Evolutionary conservation across 306 rosid species (phyloP), one percentile per base, ranked within the genome.

Genomic region (Casuarina cunninghamiana): DNA sequence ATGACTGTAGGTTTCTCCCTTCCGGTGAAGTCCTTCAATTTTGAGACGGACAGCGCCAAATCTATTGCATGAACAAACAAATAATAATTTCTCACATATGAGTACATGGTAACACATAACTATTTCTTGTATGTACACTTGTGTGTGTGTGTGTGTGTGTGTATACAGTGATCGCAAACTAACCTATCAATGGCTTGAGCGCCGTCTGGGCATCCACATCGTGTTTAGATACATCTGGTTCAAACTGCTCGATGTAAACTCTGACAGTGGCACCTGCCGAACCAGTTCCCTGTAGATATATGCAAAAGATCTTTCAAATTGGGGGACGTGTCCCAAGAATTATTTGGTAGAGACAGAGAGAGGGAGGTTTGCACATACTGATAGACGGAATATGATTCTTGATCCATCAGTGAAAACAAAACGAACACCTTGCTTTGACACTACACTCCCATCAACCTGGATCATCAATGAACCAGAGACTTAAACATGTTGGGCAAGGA

Each of bases 261-360:
- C 98, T 82, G 69, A 93, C 82, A 19, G 99, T 96, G 62, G 99
- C 99, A 51, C 99, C 99, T 2, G 99, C 97, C 61, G 98, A 96
- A 79, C 99, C 99, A 1, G 99, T 96, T 66, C 97, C 99, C 99
- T 96, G 88, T 77, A 75, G 72, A 66, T 43, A 69, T 13, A 42
- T 8, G 19, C 8, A 67, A n/a, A 66, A 41, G 13, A 16, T 39
- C 1, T 2, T 42, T 67, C 35, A 15, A 66, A 48, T 66, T 42
- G 17, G 21, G 16, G n/a, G 71, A 67, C 42, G 50, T 17, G 7
- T n/a, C 51, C 35, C 15, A 35, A 41, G 9, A 19, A 17, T n/a
- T 41, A 41, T 42, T 58, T 19, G 73, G 19, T 44, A 69, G 26
- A 73, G 6, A 37, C 13, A 74, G 51, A 74, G 57, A 19, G 48